Percentiles rank a stretch among this genome's conserved stretches.
phyloP scores from a whole-genome alignment of 257 asterid genomes.

The Nicotiana tabacum region DNA sequence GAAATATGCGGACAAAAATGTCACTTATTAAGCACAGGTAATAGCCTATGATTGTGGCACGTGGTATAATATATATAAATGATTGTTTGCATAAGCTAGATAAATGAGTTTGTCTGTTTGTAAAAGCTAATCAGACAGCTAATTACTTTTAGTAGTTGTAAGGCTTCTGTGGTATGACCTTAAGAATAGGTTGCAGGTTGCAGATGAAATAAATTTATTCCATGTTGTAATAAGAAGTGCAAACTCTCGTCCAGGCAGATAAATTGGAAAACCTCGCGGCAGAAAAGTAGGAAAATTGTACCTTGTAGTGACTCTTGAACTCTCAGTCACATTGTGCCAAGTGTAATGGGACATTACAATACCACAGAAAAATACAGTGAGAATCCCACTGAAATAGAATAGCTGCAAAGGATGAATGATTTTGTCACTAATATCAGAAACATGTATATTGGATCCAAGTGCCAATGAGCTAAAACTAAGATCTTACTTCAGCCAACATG shows the following conservation, averaged over 20 bases:
- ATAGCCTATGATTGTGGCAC: background rate
- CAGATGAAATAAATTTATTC: background rate
- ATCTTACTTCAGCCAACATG: constrained; percentile 35
- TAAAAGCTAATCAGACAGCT: constrained; percentile 5
- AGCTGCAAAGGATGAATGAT: constrained; percentile 22
- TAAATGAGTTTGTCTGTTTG: background rate
- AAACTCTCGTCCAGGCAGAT: background rate
- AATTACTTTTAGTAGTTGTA: background rate
- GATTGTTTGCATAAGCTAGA: background rate
- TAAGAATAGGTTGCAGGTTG: background rate
- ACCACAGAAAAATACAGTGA: constrained; percentile 46
- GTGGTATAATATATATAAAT: background rate
- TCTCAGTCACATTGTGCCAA: constrained; percentile 45
- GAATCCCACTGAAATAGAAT: constrained; percentile 38
- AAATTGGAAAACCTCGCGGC: background rate
- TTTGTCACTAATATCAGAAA: background rate
- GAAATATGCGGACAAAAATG: background rate
- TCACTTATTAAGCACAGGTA: background rate
- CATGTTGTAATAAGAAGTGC: background rate
- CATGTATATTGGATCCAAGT: background rate
- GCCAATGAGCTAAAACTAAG: background rate
- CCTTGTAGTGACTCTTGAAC: constrained; percentile 42
- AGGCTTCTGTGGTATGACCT: background rate
- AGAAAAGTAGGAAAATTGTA: background rate
- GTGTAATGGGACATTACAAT: constrained; percentile 48